Evolutionary conservation across 2,329 filamentous ascomycete genomes (phyloP).

Genomic region (Trichothecium roseum): DNA sequence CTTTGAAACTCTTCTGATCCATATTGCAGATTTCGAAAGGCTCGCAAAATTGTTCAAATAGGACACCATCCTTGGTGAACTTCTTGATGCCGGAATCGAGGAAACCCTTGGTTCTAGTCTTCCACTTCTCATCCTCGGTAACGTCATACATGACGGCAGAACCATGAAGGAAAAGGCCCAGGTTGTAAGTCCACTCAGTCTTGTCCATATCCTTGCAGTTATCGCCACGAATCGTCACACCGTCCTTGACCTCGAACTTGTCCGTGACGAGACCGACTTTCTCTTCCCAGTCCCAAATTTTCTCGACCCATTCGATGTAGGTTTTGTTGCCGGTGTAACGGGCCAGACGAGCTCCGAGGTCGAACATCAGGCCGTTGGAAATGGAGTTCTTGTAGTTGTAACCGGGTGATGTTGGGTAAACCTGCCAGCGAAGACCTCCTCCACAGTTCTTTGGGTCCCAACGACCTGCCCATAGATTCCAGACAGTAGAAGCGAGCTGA

Average conservation of each 20-base stretch:
- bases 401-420: constrained; percentile 67
- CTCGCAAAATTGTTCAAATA: constrained; percentile 62
- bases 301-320: constrained; percentile 67
- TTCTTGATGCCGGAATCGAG: constrained; percentile 35
- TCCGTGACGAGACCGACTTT: constrained; percentile 44
- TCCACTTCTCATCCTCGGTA: constrained; percentile 42
- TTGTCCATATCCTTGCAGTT: constrained; percentile 42
- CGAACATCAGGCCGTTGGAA: constrained; percentile 61
- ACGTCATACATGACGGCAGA: constrained; percentile 53
- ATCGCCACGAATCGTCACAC: constrained; percentile 23
- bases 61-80: constrained; percentile 44
- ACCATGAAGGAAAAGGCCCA: constrained; percentile 54
- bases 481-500: constrained; percentile 67
- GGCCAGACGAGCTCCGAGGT: constrained; percentile 59
- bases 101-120: constrained; percentile 48
- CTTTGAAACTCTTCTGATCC: constrained; percentile 69
- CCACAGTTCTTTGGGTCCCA: constrained; percentile 57
- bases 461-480: constrained; percentile 63
- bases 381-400: constrained; percentile 60
- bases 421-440: constrained; percentile 79
- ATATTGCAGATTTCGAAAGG: constrained; percentile 48
- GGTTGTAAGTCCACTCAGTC: constrained; percentile 61
- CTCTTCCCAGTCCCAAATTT: constrained; percentile 56
- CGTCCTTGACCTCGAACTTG: constrained; percentile 45
- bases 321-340: constrained; percentile 71